Base-by-base conservation (phyloP, 2,329 filamentous ascomycete species). In the Lasiodiplodia hormozganensis region DNA sequence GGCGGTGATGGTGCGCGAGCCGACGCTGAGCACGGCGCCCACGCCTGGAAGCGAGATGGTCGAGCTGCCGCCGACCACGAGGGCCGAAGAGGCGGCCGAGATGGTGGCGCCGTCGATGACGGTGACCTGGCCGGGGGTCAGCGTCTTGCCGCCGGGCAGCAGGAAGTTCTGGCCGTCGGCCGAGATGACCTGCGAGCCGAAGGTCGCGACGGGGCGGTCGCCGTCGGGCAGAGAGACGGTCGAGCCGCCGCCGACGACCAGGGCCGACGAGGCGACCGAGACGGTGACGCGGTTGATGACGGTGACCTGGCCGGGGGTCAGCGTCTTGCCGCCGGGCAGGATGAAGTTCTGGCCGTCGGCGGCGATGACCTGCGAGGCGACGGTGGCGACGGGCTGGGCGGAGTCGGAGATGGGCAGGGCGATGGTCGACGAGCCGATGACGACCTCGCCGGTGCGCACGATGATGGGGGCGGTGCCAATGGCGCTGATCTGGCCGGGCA, bases 361-460 rank as follows among this genome's bases (percentile, higher is more conserved):
- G 4, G 31, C 47, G 18, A 65, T n/a, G 8, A 54, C 51, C 8
- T 23, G 25, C 5, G 28, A 23, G 8, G n/a, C 62, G 10, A 65
- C 47, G 2, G 62, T 65, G 7, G 62, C 62, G 1, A 65, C 36
- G 7, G 49, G 47, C 28, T n/a, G 25, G 2, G 31, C 21, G 14
- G 7, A 36, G 14, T 36, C 18, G 1, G 58, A 6, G 25, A 4
- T 43, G 4, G 40, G 40, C 4, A 62, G 28, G 4, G 58, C 21
- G n/a, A 62, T 43, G 12, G 62, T 65, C 10, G 49, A 38, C 1
- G 16, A 16, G 8, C 62, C 62, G 23, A 65, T 56, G 16, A 56
- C 21, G 34, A 65, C 51, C 4, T 51, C 62, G n/a, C 62, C 62
- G 23, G 62, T 65, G 5, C 23, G 34, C 34, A 65, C 23, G 62